Evolutionary conservation across 2,329 filamentous ascomycete genomes (phyloP).

Genomic region (Fusarium drepaniforme): DNA sequence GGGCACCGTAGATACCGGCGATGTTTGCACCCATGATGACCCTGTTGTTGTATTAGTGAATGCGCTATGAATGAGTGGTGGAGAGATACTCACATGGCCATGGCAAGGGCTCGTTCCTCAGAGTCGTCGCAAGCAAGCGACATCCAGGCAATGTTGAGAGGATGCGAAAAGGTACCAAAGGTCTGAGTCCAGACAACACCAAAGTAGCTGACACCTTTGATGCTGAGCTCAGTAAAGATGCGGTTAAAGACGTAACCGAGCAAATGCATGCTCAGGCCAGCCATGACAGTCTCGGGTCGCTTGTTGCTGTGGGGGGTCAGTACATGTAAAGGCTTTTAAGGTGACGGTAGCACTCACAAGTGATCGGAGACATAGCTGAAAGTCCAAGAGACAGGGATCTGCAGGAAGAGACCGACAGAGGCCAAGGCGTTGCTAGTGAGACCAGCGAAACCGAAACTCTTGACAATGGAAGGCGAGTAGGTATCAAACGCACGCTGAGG

Average conservation of each 20-base stretch:
- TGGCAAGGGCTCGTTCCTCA: constrained; percentile 68
- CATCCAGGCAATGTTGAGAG: constrained; percentile 71
- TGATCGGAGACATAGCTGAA: constrained; percentile 67
- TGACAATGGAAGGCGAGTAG: constrained; percentile 67
- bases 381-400: constrained; percentile 63
- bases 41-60: constrained; percentile 41
- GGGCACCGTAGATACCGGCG: constrained; percentile 70
- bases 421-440: constrained; percentile 66
- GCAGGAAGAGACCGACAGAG: constrained; percentile 65
- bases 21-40: constrained; percentile 73
- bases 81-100: constrained; percentile 62
- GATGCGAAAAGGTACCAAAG: constrained; percentile 67
- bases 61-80: no score
- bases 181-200: constrained; percentile 68
- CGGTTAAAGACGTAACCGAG: constrained; percentile 67
- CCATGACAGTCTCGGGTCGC: constrained; percentile 65
- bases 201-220: constrained; percentile 61
- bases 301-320: constrained; percentile 49
- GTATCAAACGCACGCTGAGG: constrained; percentile 62
- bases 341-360: constrained; percentile 52
- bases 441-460: constrained; percentile 61
- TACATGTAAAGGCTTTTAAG: not conserved
- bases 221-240: constrained; percentile 59
- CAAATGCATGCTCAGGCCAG: constrained; percentile 59
- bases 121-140: constrained; percentile 67